A percentile compares a stretch with the other conserved stretches of the same genome.
These are phyloP conservation scores for Chalara sp. DNA, from an alignment of 2,329 filamentous ascomycete genomes.

Conservation along the genomic window DNA sequence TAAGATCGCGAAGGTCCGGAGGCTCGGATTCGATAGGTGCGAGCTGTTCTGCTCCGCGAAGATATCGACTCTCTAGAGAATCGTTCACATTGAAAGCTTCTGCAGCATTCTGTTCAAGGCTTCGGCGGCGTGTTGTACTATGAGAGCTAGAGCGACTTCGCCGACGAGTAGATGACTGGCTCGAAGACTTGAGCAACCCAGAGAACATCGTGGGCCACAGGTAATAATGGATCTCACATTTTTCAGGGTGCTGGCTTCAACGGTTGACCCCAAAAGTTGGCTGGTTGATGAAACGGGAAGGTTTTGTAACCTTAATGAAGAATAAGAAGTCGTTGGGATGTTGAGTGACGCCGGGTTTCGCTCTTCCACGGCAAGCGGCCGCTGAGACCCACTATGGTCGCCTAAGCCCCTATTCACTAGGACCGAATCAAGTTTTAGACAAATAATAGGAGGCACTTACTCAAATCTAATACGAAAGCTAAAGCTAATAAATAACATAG, in stretches of 20 bases:
- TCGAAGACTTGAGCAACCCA: slow-evolving; percentile 36
- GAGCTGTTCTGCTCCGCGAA: slow-evolving; percentile 50
- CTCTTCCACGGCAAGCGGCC: no score
- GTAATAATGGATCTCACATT: slow-evolving; percentile 17
- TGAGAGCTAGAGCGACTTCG: slow-evolving; percentile 12
- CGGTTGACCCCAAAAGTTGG: no score
- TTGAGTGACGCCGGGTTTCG: no score
- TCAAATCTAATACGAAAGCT: no score
- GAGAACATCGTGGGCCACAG: slow-evolving; percentile 33
- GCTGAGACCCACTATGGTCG: no score
- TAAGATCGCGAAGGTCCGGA: slow-evolving; percentile 62
- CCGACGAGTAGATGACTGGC: slow-evolving; percentile 26
- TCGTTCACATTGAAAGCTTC: slow-evolving; percentile 10
- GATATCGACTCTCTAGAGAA: slow-evolving; percentile 32
- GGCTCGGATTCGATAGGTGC: slow-evolving; percentile 40
- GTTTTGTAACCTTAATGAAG: no score
- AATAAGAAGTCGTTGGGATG: no score
- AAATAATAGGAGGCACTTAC: no score
- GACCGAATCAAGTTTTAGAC: no score
- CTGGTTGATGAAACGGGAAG: no score
- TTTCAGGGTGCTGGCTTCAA: background rate
- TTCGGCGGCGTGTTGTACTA: slow-evolving; percentile 20
- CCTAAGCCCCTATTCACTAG: no score
- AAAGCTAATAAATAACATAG: no score
- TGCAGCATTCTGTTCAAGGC: slow-evolving; percentile 26